Evolutionary conservation across 2,329 filamentous ascomycete species (phyloP).

Genomic region (Colletotrichum viniferum): DNA sequence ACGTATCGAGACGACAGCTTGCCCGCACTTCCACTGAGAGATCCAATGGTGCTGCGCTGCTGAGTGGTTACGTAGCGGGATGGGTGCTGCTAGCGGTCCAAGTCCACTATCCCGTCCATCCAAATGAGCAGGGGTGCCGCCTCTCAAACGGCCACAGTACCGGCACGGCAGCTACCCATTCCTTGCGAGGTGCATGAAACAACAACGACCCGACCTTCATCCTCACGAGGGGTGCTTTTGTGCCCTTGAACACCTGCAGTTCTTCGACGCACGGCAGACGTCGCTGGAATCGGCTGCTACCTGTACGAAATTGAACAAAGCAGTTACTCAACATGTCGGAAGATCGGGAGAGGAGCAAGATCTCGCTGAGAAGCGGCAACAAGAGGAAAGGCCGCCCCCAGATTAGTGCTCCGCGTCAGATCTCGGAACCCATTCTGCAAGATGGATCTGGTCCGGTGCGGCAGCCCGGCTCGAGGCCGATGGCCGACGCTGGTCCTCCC

Average conservation of each 20-base stretch:
- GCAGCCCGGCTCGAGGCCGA: constrained; percentile 26
- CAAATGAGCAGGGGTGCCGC: not conserved
- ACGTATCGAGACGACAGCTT: not conserved
- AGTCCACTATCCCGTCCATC: not conserved
- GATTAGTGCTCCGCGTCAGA: constrained; percentile 68
- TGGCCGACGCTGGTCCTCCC: constrained; percentile 15
- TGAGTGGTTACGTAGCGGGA: constrained; percentile 14
- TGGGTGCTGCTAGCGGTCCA: not conserved
- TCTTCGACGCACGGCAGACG: not conserved
- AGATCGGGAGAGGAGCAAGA: constrained; percentile 56
- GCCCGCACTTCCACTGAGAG: not conserved
- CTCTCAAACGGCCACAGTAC: constrained; percentile 4
- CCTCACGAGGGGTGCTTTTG: not conserved
- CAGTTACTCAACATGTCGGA: constrained; percentile 57
- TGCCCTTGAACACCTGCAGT: not conserved
- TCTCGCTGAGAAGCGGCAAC: constrained; percentile 63
- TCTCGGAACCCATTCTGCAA: constrained; percentile 64
- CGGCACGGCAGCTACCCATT: constrained; percentile 12
- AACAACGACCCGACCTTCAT: not conserved
- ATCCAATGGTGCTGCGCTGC: not conserved
- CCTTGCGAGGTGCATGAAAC: constrained; percentile 13
- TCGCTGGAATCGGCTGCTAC: not conserved
- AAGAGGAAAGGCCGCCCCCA: constrained; percentile 66
- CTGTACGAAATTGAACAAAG: not conserved
- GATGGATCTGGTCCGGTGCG: constrained; percentile 33